Evolutionary conservation across 176 grass and related monocot species (phyloP).

Genomic region (Tillandsia fasciculata): DNA sequence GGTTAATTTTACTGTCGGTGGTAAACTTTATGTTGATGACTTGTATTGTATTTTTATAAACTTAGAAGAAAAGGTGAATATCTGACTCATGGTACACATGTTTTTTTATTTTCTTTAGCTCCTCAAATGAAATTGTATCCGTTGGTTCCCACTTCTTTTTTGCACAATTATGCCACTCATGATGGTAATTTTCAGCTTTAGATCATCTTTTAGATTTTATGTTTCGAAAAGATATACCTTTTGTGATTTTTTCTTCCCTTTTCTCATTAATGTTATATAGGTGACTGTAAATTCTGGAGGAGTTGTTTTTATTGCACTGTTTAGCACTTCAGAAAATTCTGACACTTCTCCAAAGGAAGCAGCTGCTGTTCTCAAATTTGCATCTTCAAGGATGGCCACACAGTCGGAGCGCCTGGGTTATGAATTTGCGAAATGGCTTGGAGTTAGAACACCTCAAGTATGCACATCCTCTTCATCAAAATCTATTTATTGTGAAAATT

Average conservation of each 20-base stretch:
- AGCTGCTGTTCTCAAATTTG: conserved; percentile 90
- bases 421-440: conserved; percentile 88
- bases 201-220: neutral
- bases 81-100: no score
- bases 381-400: conserved; percentile 92
- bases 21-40: neutral
- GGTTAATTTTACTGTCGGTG: neutral
- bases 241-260: neutral
- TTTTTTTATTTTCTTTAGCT: no score
- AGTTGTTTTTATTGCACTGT: conserved; percentile 81
- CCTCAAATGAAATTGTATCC: no score
- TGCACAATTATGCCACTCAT: neutral
- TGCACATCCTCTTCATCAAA: conserved; percentile 15
- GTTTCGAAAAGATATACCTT: conserved; percentile 7
- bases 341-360: conserved; percentile 39
- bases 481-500: conserved; percentile 11
- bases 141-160: neutral
- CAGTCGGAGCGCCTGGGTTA: conserved; percentile 91
- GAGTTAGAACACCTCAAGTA: conserved; percentile 87
- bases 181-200: neutral
- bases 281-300: conserved; percentile 97
- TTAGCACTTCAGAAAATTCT: conserved; percentile 30
- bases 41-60: no score
- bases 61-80: no score
- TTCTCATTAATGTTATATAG: conserved; percentile 17